These are phyloP conservation scores for Kickxella alabastrina DNA, from an alignment of 192 early-diverging fungal species.

Conservation along the genomic window DNA sequence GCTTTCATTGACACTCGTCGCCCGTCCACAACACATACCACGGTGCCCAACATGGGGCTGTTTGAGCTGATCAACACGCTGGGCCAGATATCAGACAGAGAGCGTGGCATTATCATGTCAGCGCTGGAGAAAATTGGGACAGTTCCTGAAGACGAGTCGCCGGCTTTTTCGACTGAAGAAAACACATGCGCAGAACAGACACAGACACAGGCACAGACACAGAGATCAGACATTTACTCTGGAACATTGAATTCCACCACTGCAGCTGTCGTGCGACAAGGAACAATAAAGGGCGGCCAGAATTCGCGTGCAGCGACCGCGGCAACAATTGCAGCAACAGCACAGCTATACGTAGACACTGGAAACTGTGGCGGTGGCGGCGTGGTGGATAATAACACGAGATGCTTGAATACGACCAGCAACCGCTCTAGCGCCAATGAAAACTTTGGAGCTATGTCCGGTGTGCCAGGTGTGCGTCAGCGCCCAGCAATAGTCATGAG, in stretches of 20 bases:
- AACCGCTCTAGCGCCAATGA: constrained; percentile 10
- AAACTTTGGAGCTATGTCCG: too few species aligned
- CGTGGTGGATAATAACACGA: not conserved
- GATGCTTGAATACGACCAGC: constrained; percentile 2
- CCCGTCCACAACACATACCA: not conserved
- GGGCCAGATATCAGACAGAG: constrained; percentile 37
- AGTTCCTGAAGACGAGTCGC: constrained; percentile 1
- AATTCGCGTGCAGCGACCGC: constrained; percentile 30
- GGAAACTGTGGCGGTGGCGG: constrained; percentile 1
- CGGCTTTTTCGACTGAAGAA: too few species aligned
- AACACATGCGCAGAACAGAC: too few species aligned
- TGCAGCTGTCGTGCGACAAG: not conserved
- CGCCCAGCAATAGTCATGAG: too few species aligned
- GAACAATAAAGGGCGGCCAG: not conserved
- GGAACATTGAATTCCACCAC: not conserved
- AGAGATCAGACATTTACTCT: not conserved
- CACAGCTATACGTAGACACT: constrained; percentile 21
- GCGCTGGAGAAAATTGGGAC: constrained; percentile 27
- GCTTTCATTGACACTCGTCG: not conserved
- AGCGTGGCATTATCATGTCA: constrained; percentile 32
- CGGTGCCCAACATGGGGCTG: constrained; percentile 10
- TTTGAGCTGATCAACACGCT: constrained; percentile 36
- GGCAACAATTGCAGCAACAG: constrained; percentile 22
- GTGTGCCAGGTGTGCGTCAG: too few species aligned
- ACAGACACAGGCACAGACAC: too few species aligned